These are phyloP conservation scores for Ogataea allantospora DNA, from an alignment of 805 yeast species.

Conservation along the genomic window DNA sequence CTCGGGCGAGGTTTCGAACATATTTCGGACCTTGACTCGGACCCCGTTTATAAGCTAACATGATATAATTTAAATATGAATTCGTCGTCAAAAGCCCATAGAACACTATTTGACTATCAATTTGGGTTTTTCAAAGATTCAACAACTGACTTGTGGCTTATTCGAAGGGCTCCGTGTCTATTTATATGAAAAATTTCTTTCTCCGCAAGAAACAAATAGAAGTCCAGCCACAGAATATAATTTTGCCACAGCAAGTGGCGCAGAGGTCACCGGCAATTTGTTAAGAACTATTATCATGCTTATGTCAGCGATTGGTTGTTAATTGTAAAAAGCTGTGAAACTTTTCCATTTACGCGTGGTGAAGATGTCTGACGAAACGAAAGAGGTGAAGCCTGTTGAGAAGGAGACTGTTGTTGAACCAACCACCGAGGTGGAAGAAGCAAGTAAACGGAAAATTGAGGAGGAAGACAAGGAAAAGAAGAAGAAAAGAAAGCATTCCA, in stretches of 20 bases:
- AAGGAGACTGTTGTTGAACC: constrained; percentile 2
- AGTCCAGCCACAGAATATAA: constrained; percentile 5
- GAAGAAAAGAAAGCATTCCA: constrained; percentile 25
- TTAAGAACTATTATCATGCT: not conserved
- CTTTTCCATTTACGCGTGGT: constrained; percentile 3
- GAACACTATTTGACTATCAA: not conserved
- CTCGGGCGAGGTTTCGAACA: not conserved
- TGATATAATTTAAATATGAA: not conserved
- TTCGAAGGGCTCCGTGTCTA: not conserved
- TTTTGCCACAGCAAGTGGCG: constrained; percentile 2
- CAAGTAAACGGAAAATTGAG: constrained; percentile 11
- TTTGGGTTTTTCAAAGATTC: not conserved
- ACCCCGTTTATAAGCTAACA: constrained; percentile 6
- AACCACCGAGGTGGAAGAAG: constrained; percentile 2
- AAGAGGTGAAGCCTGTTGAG: constrained; percentile 5
- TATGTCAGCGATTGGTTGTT: not conserved
- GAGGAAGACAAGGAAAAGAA: constrained; percentile 18
- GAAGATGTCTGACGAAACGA: constrained; percentile 9
- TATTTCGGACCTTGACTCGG: not conserved
- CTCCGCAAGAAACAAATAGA: constrained; percentile 9
- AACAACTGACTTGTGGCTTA: not conserved
- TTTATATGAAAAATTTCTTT: constrained; percentile 8
- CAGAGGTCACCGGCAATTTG: not conserved
- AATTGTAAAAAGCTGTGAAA: not conserved
- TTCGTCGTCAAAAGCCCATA: not conserved